Evolutionary conservation across 2,329 filamentous ascomycete species (phyloP).

Genomic region (Cladosporium sp.): DNA sequence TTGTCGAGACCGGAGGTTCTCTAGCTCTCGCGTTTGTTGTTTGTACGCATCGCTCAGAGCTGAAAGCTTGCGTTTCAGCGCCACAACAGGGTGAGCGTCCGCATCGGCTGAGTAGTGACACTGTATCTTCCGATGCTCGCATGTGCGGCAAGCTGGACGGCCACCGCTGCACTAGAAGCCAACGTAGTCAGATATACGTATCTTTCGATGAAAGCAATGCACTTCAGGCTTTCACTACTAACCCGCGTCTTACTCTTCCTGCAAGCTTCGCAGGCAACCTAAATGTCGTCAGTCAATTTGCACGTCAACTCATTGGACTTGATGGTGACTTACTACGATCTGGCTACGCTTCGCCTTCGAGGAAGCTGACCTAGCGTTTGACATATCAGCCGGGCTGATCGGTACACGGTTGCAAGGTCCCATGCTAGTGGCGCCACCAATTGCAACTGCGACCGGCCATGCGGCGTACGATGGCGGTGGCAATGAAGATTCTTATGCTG

Average conservation of each 20-base stretch:
- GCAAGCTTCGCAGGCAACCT: conserved; percentile 1
- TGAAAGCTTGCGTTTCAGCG: background rate
- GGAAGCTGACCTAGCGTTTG: too few species aligned
- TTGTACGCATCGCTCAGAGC: background rate
- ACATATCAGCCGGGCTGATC: too few species aligned
- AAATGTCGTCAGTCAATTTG: background rate
- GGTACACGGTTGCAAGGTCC: too few species aligned
- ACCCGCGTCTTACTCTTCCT: background rate
- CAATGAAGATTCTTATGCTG: too few species aligned
- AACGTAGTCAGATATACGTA: background rate
- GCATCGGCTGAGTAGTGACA: background rate
- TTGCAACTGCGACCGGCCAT: too few species aligned
- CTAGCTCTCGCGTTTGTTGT: background rate
- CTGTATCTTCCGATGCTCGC: background rate
- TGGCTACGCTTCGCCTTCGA: too few species aligned
- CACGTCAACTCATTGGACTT: too few species aligned
- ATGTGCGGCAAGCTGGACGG: background rate
- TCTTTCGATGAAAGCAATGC: background rate
- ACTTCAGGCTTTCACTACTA: background rate
- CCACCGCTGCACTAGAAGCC: background rate
- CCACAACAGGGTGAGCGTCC: background rate
- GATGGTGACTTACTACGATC: too few species aligned
- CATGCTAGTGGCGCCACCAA: too few species aligned
- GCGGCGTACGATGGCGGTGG: too few species aligned
- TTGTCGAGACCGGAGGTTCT: background rate